Percentiles rank a stretch among this genome's conserved stretches.
These are phyloP conservation scores for Penicillium sp. DNA, from an alignment of 2,329 filamentous ascomycete genomes.

Conservation along the genomic window DNA sequence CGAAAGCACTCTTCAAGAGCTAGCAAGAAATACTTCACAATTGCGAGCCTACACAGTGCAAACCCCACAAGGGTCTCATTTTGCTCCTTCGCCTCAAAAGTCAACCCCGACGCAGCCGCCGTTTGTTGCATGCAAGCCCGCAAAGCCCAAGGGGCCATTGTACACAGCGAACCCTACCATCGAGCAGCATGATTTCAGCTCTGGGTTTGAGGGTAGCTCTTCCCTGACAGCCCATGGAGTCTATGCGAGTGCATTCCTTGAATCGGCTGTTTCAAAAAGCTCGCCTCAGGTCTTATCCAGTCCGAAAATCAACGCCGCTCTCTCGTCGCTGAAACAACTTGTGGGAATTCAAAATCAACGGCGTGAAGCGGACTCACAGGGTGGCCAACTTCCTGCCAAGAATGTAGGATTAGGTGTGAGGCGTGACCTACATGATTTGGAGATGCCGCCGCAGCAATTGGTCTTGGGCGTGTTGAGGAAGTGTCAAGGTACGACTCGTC, in stretches of 20 bases:
- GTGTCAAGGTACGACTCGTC: constrained; percentile 32
- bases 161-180: constrained; percentile 27
- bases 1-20: constrained; percentile 37
- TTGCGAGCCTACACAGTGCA: background rate
- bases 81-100: constrained; percentile 8
- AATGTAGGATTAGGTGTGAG: constrained; percentile 17
- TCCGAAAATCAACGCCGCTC: constrained; percentile 40
- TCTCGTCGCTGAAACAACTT: constrained; percentile 41
- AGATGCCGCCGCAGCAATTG: constrained; percentile 38
- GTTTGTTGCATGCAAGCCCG: constrained; percentile 1
- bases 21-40: constrained; percentile 17
- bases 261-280: constrained; percentile 39
- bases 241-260: constrained; percentile 47
- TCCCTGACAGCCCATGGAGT: constrained; percentile 51
- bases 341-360: constrained; percentile 38
- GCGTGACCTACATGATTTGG: constrained; percentile 34
- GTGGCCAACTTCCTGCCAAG: constrained; percentile 30
- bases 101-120: constrained; percentile 5
- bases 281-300: constrained; percentile 35
- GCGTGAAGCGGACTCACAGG: constrained; percentile 24
- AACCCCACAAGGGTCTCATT: constrained; percentile 7
- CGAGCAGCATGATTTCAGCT: constrained; percentile 30
- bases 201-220: constrained; percentile 51
- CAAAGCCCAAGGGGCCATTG: constrained; percentile 6
- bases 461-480: constrained; percentile 35